These are phyloP conservation scores for Sphaceloma murrayae DNA, from an alignment of 2,329 filamentous ascomycete genomes.

Conservation along the genomic window DNA sequence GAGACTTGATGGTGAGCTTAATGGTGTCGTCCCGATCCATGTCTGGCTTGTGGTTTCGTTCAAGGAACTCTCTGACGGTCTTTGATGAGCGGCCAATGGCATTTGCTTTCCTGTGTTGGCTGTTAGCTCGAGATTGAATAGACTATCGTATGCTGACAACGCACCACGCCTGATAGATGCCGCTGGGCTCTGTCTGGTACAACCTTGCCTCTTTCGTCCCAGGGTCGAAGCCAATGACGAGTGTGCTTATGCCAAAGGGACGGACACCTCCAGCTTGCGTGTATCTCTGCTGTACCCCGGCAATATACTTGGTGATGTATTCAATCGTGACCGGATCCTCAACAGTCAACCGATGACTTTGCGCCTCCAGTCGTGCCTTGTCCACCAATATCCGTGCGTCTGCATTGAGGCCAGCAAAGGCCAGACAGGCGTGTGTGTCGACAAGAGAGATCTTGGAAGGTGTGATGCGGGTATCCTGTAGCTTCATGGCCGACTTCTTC, in stretches of 20 bases:
- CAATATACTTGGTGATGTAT: slow-evolving; percentile 99
- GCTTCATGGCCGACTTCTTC: slow-evolving; percentile 98
- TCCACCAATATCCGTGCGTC: slow-evolving; percentile 97
- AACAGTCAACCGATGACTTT: slow-evolving; percentile 92
- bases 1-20: slow-evolving; percentile 93
- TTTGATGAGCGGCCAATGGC: slow-evolving; percentile 97
- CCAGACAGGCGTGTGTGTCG: slow-evolving; percentile 91
- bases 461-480: slow-evolving; percentile 97
- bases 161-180: slow-evolving; percentile 98
- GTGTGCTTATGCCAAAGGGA: slow-evolving; percentile 96
- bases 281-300: slow-evolving; percentile 96
- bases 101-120: slow-evolving; percentile 80
- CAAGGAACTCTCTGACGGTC: slow-evolving; percentile 95
- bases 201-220: slow-evolving; percentile 79
- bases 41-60: slow-evolving; percentile 96
- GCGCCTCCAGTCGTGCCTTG: slow-evolving; percentile 93
- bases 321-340: slow-evolving; percentile 97
- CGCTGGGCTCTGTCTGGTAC: slow-evolving; percentile 98
- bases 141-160: slow-evolving; percentile 26
- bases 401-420: slow-evolving; percentile 93
- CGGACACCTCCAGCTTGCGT: slow-evolving; percentile 97
- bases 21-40: slow-evolving; percentile 97
- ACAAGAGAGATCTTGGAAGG: slow-evolving; percentile 97
- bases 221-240: slow-evolving; percentile 97
- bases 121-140: slow-evolving; percentile 5